Evolutionary conservation across 176 grass and related monocot genomes (phyloP), one percentile per base, ranked within the genome.

Genomic region (Oryza glumipatula): DNA sequence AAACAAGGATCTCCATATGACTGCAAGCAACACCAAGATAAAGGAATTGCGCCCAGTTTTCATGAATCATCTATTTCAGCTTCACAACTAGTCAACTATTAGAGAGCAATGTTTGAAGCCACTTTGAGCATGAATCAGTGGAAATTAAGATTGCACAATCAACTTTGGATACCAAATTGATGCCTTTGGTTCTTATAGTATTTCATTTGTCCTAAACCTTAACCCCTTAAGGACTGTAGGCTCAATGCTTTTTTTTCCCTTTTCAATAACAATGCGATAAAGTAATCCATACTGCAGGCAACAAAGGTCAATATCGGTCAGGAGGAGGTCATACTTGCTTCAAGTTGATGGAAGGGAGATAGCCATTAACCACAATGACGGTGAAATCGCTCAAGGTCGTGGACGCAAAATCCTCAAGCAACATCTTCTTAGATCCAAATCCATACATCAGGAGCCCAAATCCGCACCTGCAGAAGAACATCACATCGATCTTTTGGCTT

Each of bases 401-500:
- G 46, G 92, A 97, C 49, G 93, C 93, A 60, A 98, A 98, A 90
- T 98, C 90, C 86, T 98, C 91, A 7, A 85, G 83, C 74, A 85
- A 64, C 16, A 78, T 38, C 73, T 95, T 98, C 83, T 98, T 98
- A 17, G 95, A 98, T 65, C 95, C 93, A 92, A 98, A 98, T 7
- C 93, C 95, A 84, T 98, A 95, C 93, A 95, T 98, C 85, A 95
- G 70, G 61, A 98, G 93, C 23, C 91, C 68, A 67, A 95, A 98
- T 16, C 90, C 89, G 33, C 91, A 98, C 72, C 92, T 95, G 14
- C 73, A 87, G 7, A 11, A 74, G 13, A 80, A 56, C 49, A 79
- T 3, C 0, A 5, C 36, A 13, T 5, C 38, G 6, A 71, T 82
- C 28, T 54, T 60, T 85, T 66, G n/a, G 35, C 39, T 70, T 45